These are phyloP conservation scores for Prunus persica DNA, from an alignment of 306 rosid species.

Conservation along the genomic window DNA sequence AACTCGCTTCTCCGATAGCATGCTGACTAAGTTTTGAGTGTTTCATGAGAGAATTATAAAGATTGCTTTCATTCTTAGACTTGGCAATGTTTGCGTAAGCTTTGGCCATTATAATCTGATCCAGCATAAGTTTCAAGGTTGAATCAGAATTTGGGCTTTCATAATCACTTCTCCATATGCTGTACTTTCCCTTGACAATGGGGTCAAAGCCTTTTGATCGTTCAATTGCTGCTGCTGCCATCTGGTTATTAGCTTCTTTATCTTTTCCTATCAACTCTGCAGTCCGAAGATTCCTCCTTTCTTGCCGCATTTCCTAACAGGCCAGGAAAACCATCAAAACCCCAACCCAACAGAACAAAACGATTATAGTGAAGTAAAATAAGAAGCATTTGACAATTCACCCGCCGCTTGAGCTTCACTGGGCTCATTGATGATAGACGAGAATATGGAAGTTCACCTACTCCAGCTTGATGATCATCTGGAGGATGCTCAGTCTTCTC, in stretches of 20 bases:
- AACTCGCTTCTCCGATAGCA: constrained; percentile 77
- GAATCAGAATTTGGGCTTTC: constrained; percentile 88
- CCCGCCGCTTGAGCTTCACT: constrained; percentile 80
- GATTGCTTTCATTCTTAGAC: constrained; percentile 60
- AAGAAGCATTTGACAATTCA: constrained; percentile 34
- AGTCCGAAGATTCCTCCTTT: constrained; percentile 73
- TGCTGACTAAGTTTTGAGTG: constrained; percentile 61
- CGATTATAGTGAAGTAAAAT: constrained; percentile 7
- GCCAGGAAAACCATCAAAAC: constrained; percentile 28
- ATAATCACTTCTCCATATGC: constrained; percentile 93
- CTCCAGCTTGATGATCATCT: constrained; percentile 48
- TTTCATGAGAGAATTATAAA: constrained; percentile 55
- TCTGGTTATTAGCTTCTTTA: constrained; percentile 59
- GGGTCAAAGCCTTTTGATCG: constrained; percentile 59
- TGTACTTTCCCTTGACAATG: constrained; percentile 67
- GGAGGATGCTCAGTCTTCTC: constrained; percentile 34
- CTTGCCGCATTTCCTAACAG: constrained; percentile 67
- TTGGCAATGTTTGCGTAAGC: constrained; percentile 81
- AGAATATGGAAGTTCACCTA: constrained; percentile 42
- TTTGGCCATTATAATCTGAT: constrained; percentile 94
- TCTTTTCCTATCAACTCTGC: constrained; percentile 56
- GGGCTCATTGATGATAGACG: constrained; percentile 57
- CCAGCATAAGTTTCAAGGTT: constrained; percentile 87
- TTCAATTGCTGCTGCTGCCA: constrained; percentile 71
- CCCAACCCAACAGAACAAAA: constrained; percentile 17